phyloP scores from a whole-genome alignment of 306 rosid genomes.

The Lathyrus sativus region DNA sequence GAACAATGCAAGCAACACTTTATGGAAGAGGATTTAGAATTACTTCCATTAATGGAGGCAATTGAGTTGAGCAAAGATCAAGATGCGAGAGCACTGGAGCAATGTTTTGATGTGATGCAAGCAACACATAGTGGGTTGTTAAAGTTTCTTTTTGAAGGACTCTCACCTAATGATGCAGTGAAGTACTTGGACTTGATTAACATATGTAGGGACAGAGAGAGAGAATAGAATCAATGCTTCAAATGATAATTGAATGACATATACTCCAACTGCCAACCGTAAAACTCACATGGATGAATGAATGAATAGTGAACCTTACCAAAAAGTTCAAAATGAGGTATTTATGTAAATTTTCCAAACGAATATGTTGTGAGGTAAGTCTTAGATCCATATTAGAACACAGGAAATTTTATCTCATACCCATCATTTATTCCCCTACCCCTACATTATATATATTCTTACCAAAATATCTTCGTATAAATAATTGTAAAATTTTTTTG shows the following conservation, averaged over 20 bases:
- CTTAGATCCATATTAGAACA: no score
- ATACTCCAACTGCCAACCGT: neutral
- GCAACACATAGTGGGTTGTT: slow-evolving; percentile 63
- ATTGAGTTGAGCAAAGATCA: slow-evolving; percentile 60
- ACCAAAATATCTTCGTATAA: no score
- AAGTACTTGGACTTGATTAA: slow-evolving; percentile 66
- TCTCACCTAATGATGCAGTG: slow-evolving; percentile 62
- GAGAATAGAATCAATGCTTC: slow-evolving; percentile 46
- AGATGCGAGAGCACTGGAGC: slow-evolving; percentile 53
- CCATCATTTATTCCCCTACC: no score
- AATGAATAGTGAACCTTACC: no score
- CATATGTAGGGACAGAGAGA: slow-evolving; percentile 46
- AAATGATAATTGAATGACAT: slow-evolving; percentile 30
- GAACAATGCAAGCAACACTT: slow-evolving; percentile 72
- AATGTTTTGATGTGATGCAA: slow-evolving; percentile 70
- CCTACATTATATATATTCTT: no score
- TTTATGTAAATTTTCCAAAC: no score
- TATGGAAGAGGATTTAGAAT: slow-evolving; percentile 59
- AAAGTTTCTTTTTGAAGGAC: slow-evolving; percentile 71
- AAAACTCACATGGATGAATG: no score
- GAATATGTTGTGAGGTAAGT: no score
- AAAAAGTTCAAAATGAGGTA: no score
- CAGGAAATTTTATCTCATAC: no score
- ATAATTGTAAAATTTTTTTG: no score
- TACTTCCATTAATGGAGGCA: slow-evolving; percentile 77